Base-by-base conservation (phyloP, 495 filamentous ascomycete species). In the Penicillium maclennaniae region DNA sequence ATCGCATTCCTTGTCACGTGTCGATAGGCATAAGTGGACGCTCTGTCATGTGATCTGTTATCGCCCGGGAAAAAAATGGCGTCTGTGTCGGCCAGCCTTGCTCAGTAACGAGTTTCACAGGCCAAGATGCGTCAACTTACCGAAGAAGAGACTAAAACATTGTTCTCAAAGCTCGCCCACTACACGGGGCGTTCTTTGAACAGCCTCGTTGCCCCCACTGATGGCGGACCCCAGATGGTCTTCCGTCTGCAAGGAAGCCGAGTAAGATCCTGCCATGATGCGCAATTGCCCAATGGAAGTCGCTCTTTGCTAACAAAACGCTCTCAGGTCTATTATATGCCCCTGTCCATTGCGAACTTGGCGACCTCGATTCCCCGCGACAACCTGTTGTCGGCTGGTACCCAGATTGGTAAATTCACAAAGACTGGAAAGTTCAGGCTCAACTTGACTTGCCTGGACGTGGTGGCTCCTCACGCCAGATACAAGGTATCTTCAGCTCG, bases 271-370 rank as follows among this genome's bases (percentile, higher is more conserved):
- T 20, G 21, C 3, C 37, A 26, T 41, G 14, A 16, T 19, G 37
- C 31, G 10, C 31, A 34, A 34, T 34, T 10, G 31, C 31, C 10
- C 31, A 0, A 7, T 31, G 31, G 5, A 34, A 34, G 14, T 14
- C 31, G 14, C 8, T 34, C 9, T 14, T 34, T 34, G 31, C 31
- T 34, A 34, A 34, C 31, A 14, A 2, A 14, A 12, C 9, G 31
- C 0, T 7, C 4, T 0, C 4, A 49, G 47, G 48, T 51, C 51
- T 98, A 92, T 77, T 96, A 96, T 66, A 83, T 96, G 43, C 85
- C 84, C 44, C 82, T 92, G 43, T 86, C 84, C 3, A 78, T 97
- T 50, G 92, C 91, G 38, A 97, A 97, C 66, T 74, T 96, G n/a
- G 91, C 92, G 10, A 91, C 87, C 3, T 85, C 82, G 26, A 79